Evolutionary conservation across 1,139 yeast species (phyloP), one percentile per base, ranked within the genome.

Genomic region (Kodamaea fungicola): DNA sequence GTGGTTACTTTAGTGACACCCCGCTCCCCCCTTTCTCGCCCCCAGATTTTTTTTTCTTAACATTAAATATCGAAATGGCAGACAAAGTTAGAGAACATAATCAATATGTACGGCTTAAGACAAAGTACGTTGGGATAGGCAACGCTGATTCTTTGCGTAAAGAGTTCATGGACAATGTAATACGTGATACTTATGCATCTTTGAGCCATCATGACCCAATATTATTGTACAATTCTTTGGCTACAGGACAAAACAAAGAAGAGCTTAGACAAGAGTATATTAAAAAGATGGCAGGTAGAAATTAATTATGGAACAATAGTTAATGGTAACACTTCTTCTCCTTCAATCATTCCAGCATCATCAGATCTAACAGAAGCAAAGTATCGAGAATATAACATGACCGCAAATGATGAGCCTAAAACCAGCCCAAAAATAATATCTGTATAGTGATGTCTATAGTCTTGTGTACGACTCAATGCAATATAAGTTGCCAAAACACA

Each of bases 391-490:
- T 80, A 82, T 2, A 71, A 50, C 45, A 70, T 23, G 57, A 66
- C 61, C 2, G 82, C 80, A 30, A 79, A 51, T 2, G 57, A 41
- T 2, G 62, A 46, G 2, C 88, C 88, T 8, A 83, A 53, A 2
- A 62, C 9, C 1, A 72, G 59, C 2, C 95, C 95, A 34, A 77
- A 56, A 2, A 76, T 46, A 12, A 86, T 74, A 54, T 86, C 95
- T 27, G 75, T 62, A 50, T 80, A 82, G 55, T 84, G 89, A 52
- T 86, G 95, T 50, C 90, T 67, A 54, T 83, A 84, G 54, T 86
- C 95, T 51, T 80, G 83, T 10, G 83, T 76, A 45, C 87, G 64
- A 37, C 81, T 74, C 40, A 79, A 56, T 1, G 83, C 83, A 42
- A 80, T 68, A 50, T 54, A 47, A 7, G 49, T 39, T 6, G 61